Base-by-base conservation (phyloP, 139 green algal species). In the Chlamydomonas sphaeroides region DNA sequence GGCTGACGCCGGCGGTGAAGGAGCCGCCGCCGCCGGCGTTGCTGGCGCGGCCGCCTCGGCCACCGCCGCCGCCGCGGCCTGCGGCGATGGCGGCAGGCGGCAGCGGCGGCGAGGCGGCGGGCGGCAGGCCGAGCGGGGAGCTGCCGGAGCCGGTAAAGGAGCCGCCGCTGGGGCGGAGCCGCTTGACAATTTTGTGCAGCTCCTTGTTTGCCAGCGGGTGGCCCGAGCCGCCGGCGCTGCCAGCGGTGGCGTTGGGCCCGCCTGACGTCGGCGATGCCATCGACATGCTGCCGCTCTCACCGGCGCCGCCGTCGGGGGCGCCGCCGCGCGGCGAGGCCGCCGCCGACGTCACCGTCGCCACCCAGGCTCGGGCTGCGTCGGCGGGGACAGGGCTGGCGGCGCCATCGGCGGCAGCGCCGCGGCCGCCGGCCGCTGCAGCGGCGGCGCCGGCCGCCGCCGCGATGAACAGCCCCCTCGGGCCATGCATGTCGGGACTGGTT, bases 121-220 rank as follows among this genome's bases (percentile, higher is more conserved):
- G 74, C 59, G 59, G 74, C 59, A 80, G 39, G 0, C 74, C 74
- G 5, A 80, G 59, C 28, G 74, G 74, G 6, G 74, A 80, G 59
- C 28, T 80, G 30, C 59, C 71, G 17, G 45, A 65, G n/a, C 69
- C 72, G 5, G 57, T 70, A 41, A 80, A 80, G 57, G 41, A 63
- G 30, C 57, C 32, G 15, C 56, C 72, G 39, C 73, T 65, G 38
- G 74, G 74, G 1, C 74, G 39, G 0, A 80, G n/a, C 59, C 74
- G n/a, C 30, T 80, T 80, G 5, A 80, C 74, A 8, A 80, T 65
- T 30, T 80, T 80, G 18, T 80, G 74, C 25, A 80, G 59, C 74
- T 80, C 74, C 0, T 57, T 39, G 49, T 80, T 80, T 30, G 63
- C 30, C 5, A 30, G 63, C 63, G 35, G 63, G 32, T 26, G 10